Conservation (phyloP, 129 eudicot genomes). For the Logfia minima region DNA sequence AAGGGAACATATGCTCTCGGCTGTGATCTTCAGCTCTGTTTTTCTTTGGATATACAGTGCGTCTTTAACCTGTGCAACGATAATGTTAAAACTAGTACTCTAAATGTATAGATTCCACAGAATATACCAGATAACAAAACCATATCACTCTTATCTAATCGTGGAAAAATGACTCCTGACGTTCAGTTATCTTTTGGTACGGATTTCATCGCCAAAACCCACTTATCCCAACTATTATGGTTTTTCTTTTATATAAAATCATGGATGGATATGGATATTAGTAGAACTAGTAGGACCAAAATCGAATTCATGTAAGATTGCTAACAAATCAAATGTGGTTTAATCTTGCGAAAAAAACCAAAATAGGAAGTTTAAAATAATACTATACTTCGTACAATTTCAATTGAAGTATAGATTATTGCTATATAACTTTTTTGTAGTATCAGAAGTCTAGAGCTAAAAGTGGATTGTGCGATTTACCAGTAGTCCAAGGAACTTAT, state of each 20-base stretch:
- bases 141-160: background rate
- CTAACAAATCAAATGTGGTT: no score
- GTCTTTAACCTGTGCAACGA: conserved; percentile 61
- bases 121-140: background rate
- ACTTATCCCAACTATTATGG: background rate
- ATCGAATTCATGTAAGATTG: no score
- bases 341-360: no score
- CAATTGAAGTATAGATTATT: no score
- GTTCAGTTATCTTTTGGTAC: background rate
- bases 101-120: background rate
- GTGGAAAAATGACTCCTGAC: background rate
- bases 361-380: no score
- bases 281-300: no score
- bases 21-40: conserved; percentile 64
- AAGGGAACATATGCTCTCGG: conserved; percentile 83
- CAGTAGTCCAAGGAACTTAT: no score
- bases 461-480: no score
- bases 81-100: background rate
- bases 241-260: background rate
- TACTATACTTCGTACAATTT: no score
- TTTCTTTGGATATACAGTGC: conserved; percentile 72
- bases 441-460: no score
- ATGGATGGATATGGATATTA: no score
- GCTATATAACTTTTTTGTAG: no score
- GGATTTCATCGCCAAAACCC: background rate